A percentile compares a stretch with the other conserved stretches of the same genome.
Evolutionary conservation across 768 basidiomycete species (phyloP).

Genomic region (Floccularia luteovirens): DNA sequence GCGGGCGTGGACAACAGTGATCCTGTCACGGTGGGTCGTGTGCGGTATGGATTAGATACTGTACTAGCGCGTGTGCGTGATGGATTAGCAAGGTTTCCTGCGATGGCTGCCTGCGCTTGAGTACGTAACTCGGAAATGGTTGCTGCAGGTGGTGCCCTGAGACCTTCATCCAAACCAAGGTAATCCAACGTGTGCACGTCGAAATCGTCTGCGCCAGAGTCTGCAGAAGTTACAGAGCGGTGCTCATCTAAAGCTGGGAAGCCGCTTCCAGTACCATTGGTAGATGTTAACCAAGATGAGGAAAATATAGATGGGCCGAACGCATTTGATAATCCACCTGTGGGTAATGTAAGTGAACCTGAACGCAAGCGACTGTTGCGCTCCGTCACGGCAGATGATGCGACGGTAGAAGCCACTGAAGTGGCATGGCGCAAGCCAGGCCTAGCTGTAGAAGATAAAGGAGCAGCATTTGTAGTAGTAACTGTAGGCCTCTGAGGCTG

Average conservation of each 20-base stretch:
- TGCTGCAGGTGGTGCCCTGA: slow-evolving; percentile 75
- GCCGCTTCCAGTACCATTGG: slow-evolving; percentile 47
- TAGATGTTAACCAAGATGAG: slow-evolving; percentile 76
- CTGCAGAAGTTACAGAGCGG: slow-evolving; percentile 72
- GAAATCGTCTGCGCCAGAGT: slow-evolving; percentile 79
- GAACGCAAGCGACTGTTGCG: slow-evolving; percentile 83
- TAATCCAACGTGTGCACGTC: slow-evolving; percentile 95
- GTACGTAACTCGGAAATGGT: slow-evolving; percentile 85
- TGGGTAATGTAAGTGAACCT: slow-evolving; percentile 84
- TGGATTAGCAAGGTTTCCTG: slow-evolving; percentile 73
- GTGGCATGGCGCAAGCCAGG: slow-evolving; percentile 74
- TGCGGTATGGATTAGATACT: slow-evolving; percentile 88
- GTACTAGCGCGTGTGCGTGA: slow-evolving; percentile 84
- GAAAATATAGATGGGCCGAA: slow-evolving; percentile 89
- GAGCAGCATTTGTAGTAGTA: slow-evolving; percentile 33
- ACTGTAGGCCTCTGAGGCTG: slow-evolving; percentile 45
- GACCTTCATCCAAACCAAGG: slow-evolving; percentile 77
- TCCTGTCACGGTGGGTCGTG: slow-evolving; percentile 47
- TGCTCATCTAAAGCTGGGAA: slow-evolving; percentile 72
- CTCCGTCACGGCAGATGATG: slow-evolving; percentile 45
- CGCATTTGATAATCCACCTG: slow-evolving; percentile 69
- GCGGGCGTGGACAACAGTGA: slow-evolving; percentile 60
- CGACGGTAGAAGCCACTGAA: slow-evolving; percentile 51
- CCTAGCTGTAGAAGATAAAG: slow-evolving; percentile 26
- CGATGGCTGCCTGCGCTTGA: slow-evolving; percentile 87